These are phyloP conservation scores for Tricholomella constricta DNA, from an alignment of 768 basidiomycete species.

Conservation along the genomic window DNA sequence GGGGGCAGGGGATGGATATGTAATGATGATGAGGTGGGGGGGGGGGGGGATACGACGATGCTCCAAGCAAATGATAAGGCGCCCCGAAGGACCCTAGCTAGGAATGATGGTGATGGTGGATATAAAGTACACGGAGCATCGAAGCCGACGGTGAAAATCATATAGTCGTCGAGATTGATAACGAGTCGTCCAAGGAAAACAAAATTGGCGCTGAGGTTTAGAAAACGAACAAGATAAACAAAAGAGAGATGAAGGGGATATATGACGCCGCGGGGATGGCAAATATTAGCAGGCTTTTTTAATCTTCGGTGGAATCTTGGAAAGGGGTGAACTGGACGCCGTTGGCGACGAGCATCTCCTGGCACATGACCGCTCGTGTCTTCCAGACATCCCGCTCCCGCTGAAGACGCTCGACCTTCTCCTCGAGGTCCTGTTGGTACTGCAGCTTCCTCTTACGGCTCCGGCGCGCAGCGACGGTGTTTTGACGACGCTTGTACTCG, in stretches of 20 bases:
- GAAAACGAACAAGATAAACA: conserved; percentile 1
- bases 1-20: neutral
- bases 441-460: conserved; percentile 74
- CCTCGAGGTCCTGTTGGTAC: conserved; percentile 65
- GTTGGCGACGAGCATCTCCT: conserved; percentile 48
- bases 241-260: neutral
- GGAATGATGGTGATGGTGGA: conserved; percentile 31
- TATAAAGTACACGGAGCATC: conserved; percentile 27
- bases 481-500: conserved; percentile 76
- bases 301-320: conserved; percentile 26
- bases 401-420: conserved; percentile 43
- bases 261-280: conserved; percentile 10
- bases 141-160: conserved; percentile 29
- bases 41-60: conserved; percentile 61
- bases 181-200: conserved; percentile 18
- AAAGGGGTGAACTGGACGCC: conserved; percentile 47
- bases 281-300: conserved; percentile 20
- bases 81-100: neutral
- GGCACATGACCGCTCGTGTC: conserved; percentile 41
- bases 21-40: neutral
- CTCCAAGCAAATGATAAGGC: conserved; percentile 50
- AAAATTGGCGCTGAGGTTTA: neutral
- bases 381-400: conserved; percentile 60
- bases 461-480: conserved; percentile 78
- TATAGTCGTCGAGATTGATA: conserved; percentile 21